Evolutionary conservation across 2,329 filamentous ascomycete species (phyloP), one percentile per base, ranked within the genome.

Genomic region (Colletotrichum liriopes): DNA sequence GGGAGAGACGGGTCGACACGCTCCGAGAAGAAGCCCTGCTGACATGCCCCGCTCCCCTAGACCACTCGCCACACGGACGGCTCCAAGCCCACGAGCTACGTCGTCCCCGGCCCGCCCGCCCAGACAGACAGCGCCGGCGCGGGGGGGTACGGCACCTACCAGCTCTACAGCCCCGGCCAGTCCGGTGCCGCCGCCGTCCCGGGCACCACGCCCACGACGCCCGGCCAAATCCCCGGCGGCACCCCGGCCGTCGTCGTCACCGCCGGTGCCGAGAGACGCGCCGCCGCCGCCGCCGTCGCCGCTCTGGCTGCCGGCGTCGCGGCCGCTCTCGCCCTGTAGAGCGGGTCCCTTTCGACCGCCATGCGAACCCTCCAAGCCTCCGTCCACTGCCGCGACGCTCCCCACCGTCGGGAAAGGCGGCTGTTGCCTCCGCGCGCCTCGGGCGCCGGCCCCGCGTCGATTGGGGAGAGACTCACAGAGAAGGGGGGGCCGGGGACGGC

Each of bases 311-410:
- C 60, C 18, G 64, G 58, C 37, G 55, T 67, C 65, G 41, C 59
- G 29, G 72, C 68, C 64, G 60, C 56, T 32, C 20, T 71, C 8
- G 72, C 54, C 18, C 35, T 72, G 59, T 72, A 70, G 62, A 62
- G 45, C 32, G 18, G 23, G 23, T 29, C 41, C 20, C 58, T 18
- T 11, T 14, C 9, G n/a, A 26, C 23, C 2, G 18, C 26, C 4
- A 39, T 32, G 5, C 8, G 23, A 29, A 37, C 35, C 12, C n/a
- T 37, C 20, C 5, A 29, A 26, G 55, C 37, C 9, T 18, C 12
- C 4, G 14, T 29, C 29, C 37, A 26, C 8, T 20, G 14, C 20
- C 23, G 23, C 11, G 11, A 54, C 18, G 2, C 45, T n/a, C 51
- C 29, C 23, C 23, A 26, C 23, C 23, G 29, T 11, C 16, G 32